Conservation (phyloP, 2,329 filamentous ascomycete species). For the Epichloe gansuensis region DNA sequence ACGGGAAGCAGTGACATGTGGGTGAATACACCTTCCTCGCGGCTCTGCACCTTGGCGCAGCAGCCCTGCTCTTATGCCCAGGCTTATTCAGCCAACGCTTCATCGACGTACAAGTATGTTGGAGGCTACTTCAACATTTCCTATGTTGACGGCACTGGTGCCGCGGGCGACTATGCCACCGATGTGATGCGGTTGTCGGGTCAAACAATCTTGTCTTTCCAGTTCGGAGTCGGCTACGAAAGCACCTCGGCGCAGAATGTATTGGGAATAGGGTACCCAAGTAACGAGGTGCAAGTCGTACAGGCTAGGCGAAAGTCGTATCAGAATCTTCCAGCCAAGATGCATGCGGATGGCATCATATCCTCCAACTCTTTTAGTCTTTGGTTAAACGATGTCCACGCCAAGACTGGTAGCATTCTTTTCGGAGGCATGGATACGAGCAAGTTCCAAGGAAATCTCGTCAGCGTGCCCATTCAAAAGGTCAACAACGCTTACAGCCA, state of each 20-base stretch:
- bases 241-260: slow-evolving; percentile 56
- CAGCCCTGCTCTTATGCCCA: slow-evolving; percentile 48
- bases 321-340: slow-evolving; percentile 53
- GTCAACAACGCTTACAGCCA: slow-evolving; percentile 39
- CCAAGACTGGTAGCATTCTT: slow-evolving; percentile 52
- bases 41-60: slow-evolving; percentile 37
- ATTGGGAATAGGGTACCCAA: slow-evolving; percentile 68
- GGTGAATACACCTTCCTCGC: slow-evolving; percentile 53
- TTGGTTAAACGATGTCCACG: slow-evolving; percentile 60
- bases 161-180: slow-evolving; percentile 65
- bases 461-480: slow-evolving; percentile 54
- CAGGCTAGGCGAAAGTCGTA: slow-evolving; percentile 43
- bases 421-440: slow-evolving; percentile 63
- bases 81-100: slow-evolving; percentile 56
- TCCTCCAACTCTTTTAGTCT: slow-evolving; percentile 58
- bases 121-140: slow-evolving; percentile 73
- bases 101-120: slow-evolving; percentile 63
- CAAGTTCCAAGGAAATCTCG: slow-evolving; percentile 48
- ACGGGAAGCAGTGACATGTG: slow-evolving; percentile 59
- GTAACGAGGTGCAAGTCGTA: slow-evolving; percentile 64
- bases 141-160: slow-evolving; percentile 71
- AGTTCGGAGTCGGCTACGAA: slow-evolving; percentile 62
- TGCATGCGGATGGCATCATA: slow-evolving; percentile 49
- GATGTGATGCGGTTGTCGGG: slow-evolving; percentile 55
- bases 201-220: slow-evolving; percentile 39